Evolutionary conservation across 2,329 filamentous ascomycete species (phyloP), one percentile per base, ranked within the genome.

Genomic region (Fusarium brachygibbosum): DNA sequence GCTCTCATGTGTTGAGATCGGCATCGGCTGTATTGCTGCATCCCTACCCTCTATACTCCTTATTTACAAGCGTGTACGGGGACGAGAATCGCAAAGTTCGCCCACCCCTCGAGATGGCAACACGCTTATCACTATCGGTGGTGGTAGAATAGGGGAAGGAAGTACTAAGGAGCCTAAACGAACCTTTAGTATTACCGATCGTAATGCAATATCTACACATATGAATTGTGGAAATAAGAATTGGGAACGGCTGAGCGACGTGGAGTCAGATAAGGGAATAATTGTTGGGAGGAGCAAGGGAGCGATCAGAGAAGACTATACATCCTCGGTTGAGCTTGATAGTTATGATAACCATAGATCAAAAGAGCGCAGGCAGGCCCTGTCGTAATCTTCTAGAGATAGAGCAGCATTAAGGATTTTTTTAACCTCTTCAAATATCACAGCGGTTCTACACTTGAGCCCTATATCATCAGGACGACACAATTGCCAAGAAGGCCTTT

Each of bases 1-100:
- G 2, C 44, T 61, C 8, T 61, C 58, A 12, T 61, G 58, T 32
- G 29, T 61, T 10, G 58, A 61, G 23, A 21, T 58, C 4, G 40
- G 53, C 6, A 38, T 58, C 3, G 46, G 53, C 13, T 58, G 45
- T 2, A 34, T 51, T 12, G 45, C 40, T 4, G 38, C 58, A 4
- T 58, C 44, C 2, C 40, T 45, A 1, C 40, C 58, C 3, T 45
- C 32, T 5, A 14, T 58, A 1, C 53, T 45, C 3, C 25, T 58
- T 1, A 5, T 62, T 16, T 58, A 52, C 17, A 38, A 35, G 9
- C 58, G 58, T 3, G 16, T 6, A 4, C 32, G 46, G 19, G 46
- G 53, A 1, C 34, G 31, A 29, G 53, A 40, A 3, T 14, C 53
- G 6, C 40, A 51, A 21, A n/a, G 6, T 3, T 38, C 32, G 9